Evolutionary conservation across 495 filamentous ascomycete genomes (phyloP), one percentile per base, ranked within the genome.

Genomic region (Sordaria brevicollis): DNA sequence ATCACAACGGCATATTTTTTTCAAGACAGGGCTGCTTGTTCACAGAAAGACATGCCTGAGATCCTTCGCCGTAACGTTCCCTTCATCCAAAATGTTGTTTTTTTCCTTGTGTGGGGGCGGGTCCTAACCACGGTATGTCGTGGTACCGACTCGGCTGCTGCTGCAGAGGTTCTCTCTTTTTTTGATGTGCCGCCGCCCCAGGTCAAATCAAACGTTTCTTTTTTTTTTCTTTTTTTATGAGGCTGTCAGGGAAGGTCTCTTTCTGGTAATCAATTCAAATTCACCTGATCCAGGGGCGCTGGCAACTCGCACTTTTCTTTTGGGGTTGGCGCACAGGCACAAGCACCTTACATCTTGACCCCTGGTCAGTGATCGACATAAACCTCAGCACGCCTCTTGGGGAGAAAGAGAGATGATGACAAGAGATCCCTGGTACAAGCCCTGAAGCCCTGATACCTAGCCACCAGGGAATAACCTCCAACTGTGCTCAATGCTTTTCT

Each of bases 21-120:
- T 72, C 49, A 62, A 71, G 69, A 70, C 69, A 73, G 39, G 33
- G 9, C 21, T 33, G 11, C 15, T 49, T 68, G 67, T 68, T 70
- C 66, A 70, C 68, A 43, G 21, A 37, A n/a, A 33, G 35, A 65
- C 62, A 62, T 41, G 65, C 19, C 37, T 43, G 31, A 21, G 67
- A n/a, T 65, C 15, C 25, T 34, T 34, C 17, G 5, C 25, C 37
- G n/a, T 33, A 65, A 65, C 34, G 25, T 39, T 37, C 33, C 65
- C 17, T 36, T 65, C 49, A 65, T 38, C n/a, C 35, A 11, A n/a
- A 15, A 70, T 35, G 29, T 15, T 13, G 36, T 66, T 57, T 54
- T 65, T 66, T 39, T 36, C 65, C 36, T 13, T 41, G 9, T 68
- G 70, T 71, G 37, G 70, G 70, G 54, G 66, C 19, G 70, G 70